These are phyloP conservation scores for Microcyclosporella mali DNA, from an alignment of 2,329 filamentous ascomycete species.

Conservation along the genomic window DNA sequence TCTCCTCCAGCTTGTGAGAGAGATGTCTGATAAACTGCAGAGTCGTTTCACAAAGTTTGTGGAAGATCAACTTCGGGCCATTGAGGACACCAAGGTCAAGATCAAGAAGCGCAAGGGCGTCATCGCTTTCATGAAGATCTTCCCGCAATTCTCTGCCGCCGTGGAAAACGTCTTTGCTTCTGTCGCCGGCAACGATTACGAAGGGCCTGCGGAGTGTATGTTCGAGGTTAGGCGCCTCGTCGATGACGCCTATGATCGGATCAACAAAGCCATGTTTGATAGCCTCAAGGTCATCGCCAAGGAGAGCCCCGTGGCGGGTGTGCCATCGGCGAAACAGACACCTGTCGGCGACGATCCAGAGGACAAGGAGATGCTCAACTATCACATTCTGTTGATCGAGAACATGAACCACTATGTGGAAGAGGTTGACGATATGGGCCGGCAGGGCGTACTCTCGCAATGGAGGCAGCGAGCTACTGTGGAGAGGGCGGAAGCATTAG, in stretches of 20 bases:
- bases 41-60: constrained; percentile 80
- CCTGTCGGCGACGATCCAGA: constrained; percentile 56
- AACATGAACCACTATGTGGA: constrained; percentile 98
- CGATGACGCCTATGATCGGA: constrained; percentile 78
- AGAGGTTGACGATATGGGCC: constrained; percentile 64
- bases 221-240: constrained; percentile 66
- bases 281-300: constrained; percentile 90
- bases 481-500: constrained; percentile 82
- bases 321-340: constrained; percentile 47
- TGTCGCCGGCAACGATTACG: constrained; percentile 38
- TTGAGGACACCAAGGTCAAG: constrained; percentile 98
- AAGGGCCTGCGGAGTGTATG: constrained; percentile 46
- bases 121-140: constrained; percentile 89
- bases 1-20: constrained; percentile 68
- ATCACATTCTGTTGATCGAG: constrained; percentile 93
- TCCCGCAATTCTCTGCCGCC: constrained; percentile 75
- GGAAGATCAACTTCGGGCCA: constrained; percentile 88
- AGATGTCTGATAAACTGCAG: constrained; percentile 64
- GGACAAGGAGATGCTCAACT: constrained; percentile 94
- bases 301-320: constrained; percentile 48
- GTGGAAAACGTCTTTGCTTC: constrained; percentile 74
- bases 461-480: constrained; percentile 73
- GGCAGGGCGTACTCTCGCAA: constrained; percentile 69
- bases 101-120: constrained; percentile 98
- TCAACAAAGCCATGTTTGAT: constrained; percentile 95